Base-by-base conservation (phyloP, 768 basidiomycete genomes). In the Podaxis sp. region DNA sequence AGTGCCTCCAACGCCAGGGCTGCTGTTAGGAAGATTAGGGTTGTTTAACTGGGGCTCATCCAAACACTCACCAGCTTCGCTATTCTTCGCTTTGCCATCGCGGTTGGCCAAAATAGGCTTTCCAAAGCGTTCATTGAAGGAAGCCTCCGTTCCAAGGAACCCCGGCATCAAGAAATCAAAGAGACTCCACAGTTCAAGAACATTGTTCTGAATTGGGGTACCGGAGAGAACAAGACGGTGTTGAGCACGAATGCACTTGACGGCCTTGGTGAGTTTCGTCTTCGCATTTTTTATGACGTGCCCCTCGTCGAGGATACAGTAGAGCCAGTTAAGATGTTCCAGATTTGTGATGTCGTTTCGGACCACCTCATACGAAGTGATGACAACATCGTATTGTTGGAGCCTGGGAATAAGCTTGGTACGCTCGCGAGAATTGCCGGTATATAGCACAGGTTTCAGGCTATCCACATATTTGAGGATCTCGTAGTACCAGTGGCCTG, bases 91-190 rank as follows among this genome's bases (percentile, higher is more conserved):
- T 75, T 98, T 99, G 1, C 95, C 96, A 67, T 99, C 97, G 53
- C 96, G 85, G 73, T 94, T 95, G 5, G 94, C 92, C 57, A 97
- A 77, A 53, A 99, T 99, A 1, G 97, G 97, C 71, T 96, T 97
- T 64, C 94, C 89, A 71, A 97, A 99, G 33, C 93, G 86, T 62
- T 99, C 95, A 69, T 94, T 96, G 80, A 99, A 99, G 2, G 89
- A 90, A 13, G 88, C 74, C 74, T 99, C 97, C 12, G 91, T 95
- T n/a, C 97, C 97, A 57, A 99, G 79, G 78, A 99, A 99, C 3
- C 97, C 97, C 15, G 97, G 97, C 97, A 99, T 99, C 67, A 99
- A 78, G 78, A 99, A 99, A 76, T 99, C 97, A 74, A 99, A 99
- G 49, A 99, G 78, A 75, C 94, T 97, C 97, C 97, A 99, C 2